These are phyloP conservation scores for Pichia paraexigua DNA, from an alignment of 805 yeast genomes.

Conservation along the genomic window DNA sequence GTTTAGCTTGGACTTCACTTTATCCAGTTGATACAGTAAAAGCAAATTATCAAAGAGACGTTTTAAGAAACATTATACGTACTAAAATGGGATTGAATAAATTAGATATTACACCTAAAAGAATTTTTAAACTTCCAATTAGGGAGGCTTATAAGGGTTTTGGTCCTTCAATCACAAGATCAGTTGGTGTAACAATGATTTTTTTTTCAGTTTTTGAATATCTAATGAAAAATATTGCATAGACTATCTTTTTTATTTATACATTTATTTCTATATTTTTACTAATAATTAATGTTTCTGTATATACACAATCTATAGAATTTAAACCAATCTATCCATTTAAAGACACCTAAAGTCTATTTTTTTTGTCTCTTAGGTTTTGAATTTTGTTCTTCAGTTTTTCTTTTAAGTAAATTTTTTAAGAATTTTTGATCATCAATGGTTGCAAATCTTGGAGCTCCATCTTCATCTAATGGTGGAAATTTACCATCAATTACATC, in stretches of 20 bases:
- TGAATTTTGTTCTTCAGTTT: slow-evolving; percentile 23
- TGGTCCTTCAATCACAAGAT: slow-evolving; percentile 64
- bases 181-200: slow-evolving; percentile 65
- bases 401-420: slow-evolving; percentile 51
- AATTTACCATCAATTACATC: slow-evolving; percentile 24
- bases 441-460: slow-evolving; percentile 28
- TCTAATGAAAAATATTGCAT: slow-evolving; percentile 49
- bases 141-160: slow-evolving; percentile 65
- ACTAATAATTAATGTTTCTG: neutral
- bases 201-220: slow-evolving; percentile 69
- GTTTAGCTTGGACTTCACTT: slow-evolving; percentile 63
- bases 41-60: slow-evolving; percentile 65
- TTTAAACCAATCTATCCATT: neutral
- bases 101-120: slow-evolving; percentile 28
- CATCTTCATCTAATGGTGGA: slow-evolving; percentile 16
- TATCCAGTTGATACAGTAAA: slow-evolving; percentile 81
- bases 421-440: slow-evolving; percentile 55
- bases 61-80: slow-evolving; percentile 59
- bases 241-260: slow-evolving; percentile 46
- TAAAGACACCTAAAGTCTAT: neutral
- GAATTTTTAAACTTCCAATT: slow-evolving; percentile 30
- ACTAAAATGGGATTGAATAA: slow-evolving; percentile 39
- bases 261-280: slow-evolving; percentile 36
- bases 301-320: neutral
- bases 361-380: slow-evolving; percentile 24